Evolutionary conservation across 495 filamentous ascomycete species (phyloP).

Genomic region (Tetracladium setigerum): DNA sequence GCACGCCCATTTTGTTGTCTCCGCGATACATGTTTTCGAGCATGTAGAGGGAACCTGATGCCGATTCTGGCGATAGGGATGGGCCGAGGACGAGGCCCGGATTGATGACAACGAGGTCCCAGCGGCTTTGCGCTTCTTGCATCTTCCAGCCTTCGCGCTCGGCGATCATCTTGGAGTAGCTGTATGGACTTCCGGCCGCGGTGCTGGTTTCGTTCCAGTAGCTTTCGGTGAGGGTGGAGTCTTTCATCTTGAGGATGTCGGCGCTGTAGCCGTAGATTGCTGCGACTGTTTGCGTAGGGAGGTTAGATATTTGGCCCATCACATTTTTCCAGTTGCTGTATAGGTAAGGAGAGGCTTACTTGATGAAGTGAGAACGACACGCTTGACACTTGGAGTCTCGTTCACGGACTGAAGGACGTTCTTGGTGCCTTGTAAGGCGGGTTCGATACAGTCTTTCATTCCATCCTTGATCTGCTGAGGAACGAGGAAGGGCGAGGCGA

Average conservation of each 20-base stretch:
- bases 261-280: constrained; percentile 18
- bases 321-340: no score
- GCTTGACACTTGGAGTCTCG: constrained; percentile 14
- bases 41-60: constrained; percentile 18
- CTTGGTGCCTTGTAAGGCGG: constrained; percentile 19
- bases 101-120: constrained; percentile 19
- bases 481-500: constrained; percentile 20
- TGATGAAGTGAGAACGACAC: constrained; percentile 17
- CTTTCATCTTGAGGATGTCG: constrained; percentile 16
- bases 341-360: no score
- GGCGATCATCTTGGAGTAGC: constrained; percentile 18
- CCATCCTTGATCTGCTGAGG: constrained; percentile 17
- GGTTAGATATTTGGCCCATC: no score
- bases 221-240: constrained; percentile 12
- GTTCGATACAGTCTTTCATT: constrained; percentile 17
- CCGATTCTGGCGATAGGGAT: constrained; percentile 13
- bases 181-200: constrained; percentile 13
- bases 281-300: constrained; percentile 3
- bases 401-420: constrained; percentile 18
- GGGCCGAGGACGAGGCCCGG: constrained; percentile 18
- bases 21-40: constrained; percentile 11
- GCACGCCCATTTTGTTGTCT: no score
- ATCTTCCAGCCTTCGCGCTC: constrained; percentile 21
- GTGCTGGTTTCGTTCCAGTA: constrained; percentile 21
- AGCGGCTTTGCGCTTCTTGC: constrained; percentile 7